Percentiles rank a stretch among this genome's conserved stretches.
phyloP scores from a whole-genome alignment of 2,329 filamentous ascomycete genomes.

The Fusarium falciforme region DNA sequence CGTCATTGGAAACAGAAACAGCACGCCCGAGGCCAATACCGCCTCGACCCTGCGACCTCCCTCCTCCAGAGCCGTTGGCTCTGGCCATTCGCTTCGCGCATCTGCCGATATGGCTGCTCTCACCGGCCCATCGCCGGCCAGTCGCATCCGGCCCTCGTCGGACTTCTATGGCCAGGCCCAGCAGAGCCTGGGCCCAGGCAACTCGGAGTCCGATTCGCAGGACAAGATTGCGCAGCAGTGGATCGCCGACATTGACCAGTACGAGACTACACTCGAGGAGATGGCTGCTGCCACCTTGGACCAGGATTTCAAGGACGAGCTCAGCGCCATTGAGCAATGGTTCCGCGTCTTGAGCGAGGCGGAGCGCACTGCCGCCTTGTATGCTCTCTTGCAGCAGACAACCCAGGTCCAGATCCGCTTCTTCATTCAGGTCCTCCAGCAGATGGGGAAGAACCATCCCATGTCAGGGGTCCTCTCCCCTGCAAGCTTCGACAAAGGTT shows the following conservation, averaged over 20 bases:
- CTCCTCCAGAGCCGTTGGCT: slow-evolving; percentile 79
- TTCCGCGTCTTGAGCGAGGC: slow-evolving; percentile 97
- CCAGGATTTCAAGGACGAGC: slow-evolving; percentile 99
- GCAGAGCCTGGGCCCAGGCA: slow-evolving; percentile 74
- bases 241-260: slow-evolving; percentile 99
- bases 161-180: slow-evolving; percentile 90
- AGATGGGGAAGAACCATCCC: slow-evolving; percentile 98
- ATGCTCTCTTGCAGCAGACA: slow-evolving; percentile 96
- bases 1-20: slow-evolving; percentile 88
- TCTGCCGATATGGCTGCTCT: slow-evolving; percentile 96
- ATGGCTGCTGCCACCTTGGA: slow-evolving; percentile 99
- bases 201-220: slow-evolving; percentile 80
- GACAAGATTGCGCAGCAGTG: slow-evolving; percentile 97
- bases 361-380: slow-evolving; percentile 93
- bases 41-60: slow-evolving; percentile 86
- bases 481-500: slow-evolving; percentile 96
- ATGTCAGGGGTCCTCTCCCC: slow-evolving; percentile 97
- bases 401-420: slow-evolving; percentile 99
- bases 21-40: slow-evolving; percentile 91
- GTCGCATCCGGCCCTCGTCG: slow-evolving; percentile 91
- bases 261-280: slow-evolving; percentile 97
- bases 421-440: slow-evolving; percentile 98
- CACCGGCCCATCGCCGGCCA: slow-evolving; percentile 72
- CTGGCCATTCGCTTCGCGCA: slow-evolving; percentile 87
- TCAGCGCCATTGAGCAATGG: slow-evolving; percentile 99